Base-by-base conservation (phyloP, 1,284 basidiomycete species). In the Polyporus tsugae region DNA sequence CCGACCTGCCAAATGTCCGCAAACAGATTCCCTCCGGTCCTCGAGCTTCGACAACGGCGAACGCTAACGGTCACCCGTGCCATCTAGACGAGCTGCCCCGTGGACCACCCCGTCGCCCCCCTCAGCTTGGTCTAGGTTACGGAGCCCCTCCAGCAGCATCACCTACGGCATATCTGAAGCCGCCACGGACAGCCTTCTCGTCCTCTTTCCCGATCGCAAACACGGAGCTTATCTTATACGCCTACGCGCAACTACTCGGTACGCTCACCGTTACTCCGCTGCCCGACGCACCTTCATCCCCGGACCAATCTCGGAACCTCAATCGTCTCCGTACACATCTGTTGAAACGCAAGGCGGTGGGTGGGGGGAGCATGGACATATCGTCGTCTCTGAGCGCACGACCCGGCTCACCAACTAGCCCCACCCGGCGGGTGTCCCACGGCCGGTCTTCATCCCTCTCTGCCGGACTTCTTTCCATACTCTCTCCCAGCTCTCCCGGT, bases 231-330 rank as follows among this genome's bases (percentile, higher is more conserved):
- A 86, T 96, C n/a, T 84, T 96, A 0, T 97, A 96, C 80, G 90
- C 95, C 0, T 96, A 96, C 76, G 93, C 91, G 0, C 95, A 96
- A 73, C 84, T 96, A 35, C 82, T 88, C n/a, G 95, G 95, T 2
- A 87, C 83, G 0, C 82, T 91, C 63, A 83, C 86, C 38, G 77
- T 91, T 49, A 73, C 76, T 4, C 79, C 82, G 2, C 70, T 77
- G 3, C 71, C 75, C n/a, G 72, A 73, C 44, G 67, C 70, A 13
- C 71, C 73, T 33, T 68, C 70, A 29, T 76, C 73, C 9, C 76
- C 76, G 3, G 84, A 84, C 46, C 85, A 88, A 60, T 72, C 77
- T 2, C 80, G 82, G 2, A 79, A 81, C 0, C 73, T 91, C 62
- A 78, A 81, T 53, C 75, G 78, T 0, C 80, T 91, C n/a, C 85